Evolutionary conservation across 2,329 filamentous ascomycete genomes (phyloP), one percentile per base, ranked within the genome.

Genomic region (Pleomassaria siparia): DNA sequence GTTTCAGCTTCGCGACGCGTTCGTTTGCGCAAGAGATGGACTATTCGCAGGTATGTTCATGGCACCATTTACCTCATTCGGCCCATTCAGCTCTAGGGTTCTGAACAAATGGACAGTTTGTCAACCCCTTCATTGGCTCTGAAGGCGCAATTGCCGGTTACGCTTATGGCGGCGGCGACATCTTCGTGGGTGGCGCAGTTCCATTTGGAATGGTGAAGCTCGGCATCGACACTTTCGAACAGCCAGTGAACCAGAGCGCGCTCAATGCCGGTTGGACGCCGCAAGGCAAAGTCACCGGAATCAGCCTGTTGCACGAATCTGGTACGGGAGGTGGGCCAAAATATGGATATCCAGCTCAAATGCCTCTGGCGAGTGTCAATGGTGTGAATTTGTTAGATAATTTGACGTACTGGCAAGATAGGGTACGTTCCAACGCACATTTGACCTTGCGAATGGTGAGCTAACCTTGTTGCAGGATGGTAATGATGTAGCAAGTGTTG

Each of bases 61-160:
- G n/a, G n/a, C n/a, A n/a, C n/a, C n/a, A n/a, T n/a, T n/a, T n/a
- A n/a, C n/a, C n/a, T n/a, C n/a, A n/a, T n/a, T n/a, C n/a, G n/a
- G n/a, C n/a, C n/a, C n/a, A n/a, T n/a, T n/a, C n/a, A n/a, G n/a
- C n/a, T n/a, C n/a, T n/a, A n/a, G n/a, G n/a, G n/a, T 20, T 35
- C 15, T 12, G 21, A 12, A 37, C 12, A 22, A 69, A 64, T 39
- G 43, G 65, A 21, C 60, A 66, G 42, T 70, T 60, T 25, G 76
- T 77, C 8, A 76, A 78, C 47, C 67, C 72, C 1, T 71, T 78
- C 36, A 76, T 78, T 16, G 76, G 75, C 6, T 74, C 74, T 1
- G 74, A 76, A 53, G 75, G 75, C 7, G 72, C 72, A 0, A 72
- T 70, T 26, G 55, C 72, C 3, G 74, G 74, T 2, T 67, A 67